Percentiles rank a stretch among this genome's conserved stretches.
phyloP scores from a whole-genome alignment of 768 basidiomycete species.

The Dictyophora rubrovolvata region DNA sequence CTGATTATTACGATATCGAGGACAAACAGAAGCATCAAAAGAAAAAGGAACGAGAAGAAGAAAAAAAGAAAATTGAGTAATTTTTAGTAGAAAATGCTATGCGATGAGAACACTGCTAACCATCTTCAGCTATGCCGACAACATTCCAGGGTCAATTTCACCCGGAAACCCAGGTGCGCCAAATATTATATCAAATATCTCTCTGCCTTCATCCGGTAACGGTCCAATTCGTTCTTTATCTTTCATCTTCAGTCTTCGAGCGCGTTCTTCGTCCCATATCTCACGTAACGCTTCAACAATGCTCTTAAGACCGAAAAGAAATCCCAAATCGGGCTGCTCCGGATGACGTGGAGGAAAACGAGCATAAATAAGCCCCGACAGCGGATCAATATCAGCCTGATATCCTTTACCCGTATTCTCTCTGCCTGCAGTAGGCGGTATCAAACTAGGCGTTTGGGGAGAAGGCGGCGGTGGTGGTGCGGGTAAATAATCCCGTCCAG shows the following conservation, averaged over 20 bases:
- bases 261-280: constrained; percentile 83
- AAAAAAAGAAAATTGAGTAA: too few species aligned
- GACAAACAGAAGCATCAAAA: too few species aligned
- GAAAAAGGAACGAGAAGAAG: too few species aligned
- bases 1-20: too few species aligned
- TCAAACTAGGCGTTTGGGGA: constrained; percentile 25
- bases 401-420: constrained; percentile 61
- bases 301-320: constrained; percentile 82
- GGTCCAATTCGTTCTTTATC: constrained; percentile 58
- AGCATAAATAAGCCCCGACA: constrained; percentile 77
- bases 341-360: constrained; percentile 91
- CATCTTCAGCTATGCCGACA: constrained; percentile 45
- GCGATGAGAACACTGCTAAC: too few species aligned
- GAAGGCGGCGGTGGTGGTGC: constrained; percentile 34
- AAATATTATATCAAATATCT: constrained; percentile 72
- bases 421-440: constrained; percentile 11
- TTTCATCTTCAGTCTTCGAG: constrained; percentile 53
- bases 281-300: constrained; percentile 65
- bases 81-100: too few species aligned
- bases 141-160: constrained; percentile 58
- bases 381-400: constrained; percentile 70
- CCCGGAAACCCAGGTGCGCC: constrained; percentile 28
- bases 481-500: constrained; percentile 81
- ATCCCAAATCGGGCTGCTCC: constrained; percentile 85
- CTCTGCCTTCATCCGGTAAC: constrained; percentile 61